Percentiles rank a stretch among this genome's conserved stretches.
These are phyloP conservation scores for Fraxinus sp. DNA, from an alignment of 305 asterid species.

Conservation along the genomic window DNA sequence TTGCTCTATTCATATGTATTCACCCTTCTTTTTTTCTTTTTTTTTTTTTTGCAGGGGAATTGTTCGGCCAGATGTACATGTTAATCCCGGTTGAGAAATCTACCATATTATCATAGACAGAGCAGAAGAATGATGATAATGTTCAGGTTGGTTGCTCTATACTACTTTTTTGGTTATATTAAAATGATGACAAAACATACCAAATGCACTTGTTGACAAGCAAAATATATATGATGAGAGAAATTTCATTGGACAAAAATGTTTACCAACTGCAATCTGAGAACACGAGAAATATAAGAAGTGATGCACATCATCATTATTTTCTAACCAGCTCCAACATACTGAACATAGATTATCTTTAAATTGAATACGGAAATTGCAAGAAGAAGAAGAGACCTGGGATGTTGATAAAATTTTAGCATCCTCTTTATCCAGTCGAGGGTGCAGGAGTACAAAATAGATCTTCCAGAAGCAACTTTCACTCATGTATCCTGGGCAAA, in stretches of 20 bases:
- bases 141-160: too few species aligned
- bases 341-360: background rate
- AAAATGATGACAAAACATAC: too few species aligned
- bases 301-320: background rate
- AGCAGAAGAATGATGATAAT: too few species aligned
- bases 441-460: slow-evolving; percentile 86
- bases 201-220: background rate
- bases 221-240: background rate
- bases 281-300: background rate
- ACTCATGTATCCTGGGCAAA: slow-evolving; percentile 91
- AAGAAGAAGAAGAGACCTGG: slow-evolving; percentile 45
- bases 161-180: too few species aligned
- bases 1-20: too few species aligned
- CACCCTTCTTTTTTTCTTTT: too few species aligned
- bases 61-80: too few species aligned
- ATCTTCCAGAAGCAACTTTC: slow-evolving; percentile 93
- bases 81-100: too few species aligned
- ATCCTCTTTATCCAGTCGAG: slow-evolving; percentile 63
- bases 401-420: slow-evolving; percentile 74
- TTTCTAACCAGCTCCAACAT: slow-evolving; percentile 5
- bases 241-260: background rate
- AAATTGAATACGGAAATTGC: background rate
- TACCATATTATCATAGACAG: too few species aligned
- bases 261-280: slow-evolving; percentile 3
- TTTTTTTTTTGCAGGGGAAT: too few species aligned